phyloP scores from a whole-genome alignment of 2,329 filamentous ascomycete genomes.

The Aspergillus melleus region DNA sequence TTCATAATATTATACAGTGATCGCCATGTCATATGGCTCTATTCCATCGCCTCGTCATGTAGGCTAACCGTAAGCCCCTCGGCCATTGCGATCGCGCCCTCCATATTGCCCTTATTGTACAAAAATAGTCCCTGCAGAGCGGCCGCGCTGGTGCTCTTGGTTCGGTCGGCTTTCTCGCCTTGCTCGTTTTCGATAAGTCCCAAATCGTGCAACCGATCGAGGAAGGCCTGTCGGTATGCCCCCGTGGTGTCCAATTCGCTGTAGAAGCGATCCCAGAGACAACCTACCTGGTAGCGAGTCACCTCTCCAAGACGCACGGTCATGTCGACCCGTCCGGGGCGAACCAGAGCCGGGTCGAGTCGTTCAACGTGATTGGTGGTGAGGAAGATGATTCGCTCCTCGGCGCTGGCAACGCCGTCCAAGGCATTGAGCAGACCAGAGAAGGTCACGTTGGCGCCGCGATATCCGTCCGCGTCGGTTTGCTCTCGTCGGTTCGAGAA shows the following conservation, averaged over 20 bases:
- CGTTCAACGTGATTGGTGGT: slow-evolving; percentile 94
- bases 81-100: slow-evolving; percentile 80
- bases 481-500: slow-evolving; percentile 75
- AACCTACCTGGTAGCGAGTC: slow-evolving; percentile 75
- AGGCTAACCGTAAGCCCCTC: slow-evolving; percentile 46
- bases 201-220: slow-evolving; percentile 67
- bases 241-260: slow-evolving; percentile 72
- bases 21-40: slow-evolving; percentile 20
- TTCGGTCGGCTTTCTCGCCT: slow-evolving; percentile 47
- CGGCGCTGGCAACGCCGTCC: slow-evolving; percentile 90
- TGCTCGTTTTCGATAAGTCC: slow-evolving; percentile 65
- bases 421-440: slow-evolving; percentile 83
- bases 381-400: slow-evolving; percentile 89
- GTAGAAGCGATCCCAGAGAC: slow-evolving; percentile 96
- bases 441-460: slow-evolving; percentile 86
- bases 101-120: slow-evolving; percentile 89
- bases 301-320: slow-evolving; percentile 87
- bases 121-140: slow-evolving; percentile 92
- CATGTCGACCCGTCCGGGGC: slow-evolving; percentile 92
- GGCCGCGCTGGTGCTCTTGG: slow-evolving; percentile 73
- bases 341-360: slow-evolving; percentile 82
- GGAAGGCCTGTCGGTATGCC: slow-evolving; percentile 65
- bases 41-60: slow-evolving; percentile 29
- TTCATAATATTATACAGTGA: slow-evolving; percentile 19
- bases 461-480: slow-evolving; percentile 77